Percentiles rank a stretch among this genome's conserved stretches.
These are phyloP conservation scores for Trichosporon coremiiforme DNA, from an alignment of 1,284 basidiomycete species.

Conservation along the genomic window DNA sequence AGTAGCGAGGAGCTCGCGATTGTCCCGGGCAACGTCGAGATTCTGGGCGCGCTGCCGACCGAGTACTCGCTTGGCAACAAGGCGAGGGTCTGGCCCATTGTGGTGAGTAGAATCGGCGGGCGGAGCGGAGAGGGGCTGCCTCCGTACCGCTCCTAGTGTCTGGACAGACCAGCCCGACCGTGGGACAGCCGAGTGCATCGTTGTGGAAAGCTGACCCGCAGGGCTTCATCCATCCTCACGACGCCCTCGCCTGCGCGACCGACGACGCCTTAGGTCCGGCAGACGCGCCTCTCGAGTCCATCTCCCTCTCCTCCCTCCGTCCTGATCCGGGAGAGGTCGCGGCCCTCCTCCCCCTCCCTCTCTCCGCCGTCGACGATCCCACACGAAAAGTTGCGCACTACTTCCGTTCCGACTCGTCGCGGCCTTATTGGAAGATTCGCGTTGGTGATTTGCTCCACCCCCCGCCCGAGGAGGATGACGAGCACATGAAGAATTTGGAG, in stretches of 20 bases:
- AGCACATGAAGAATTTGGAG: conserved; percentile 34
- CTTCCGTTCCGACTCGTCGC: conserved; percentile 42
- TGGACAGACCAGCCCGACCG: too few species aligned
- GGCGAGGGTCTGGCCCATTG: conserved; percentile 51
- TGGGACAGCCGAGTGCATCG: too few species aligned
- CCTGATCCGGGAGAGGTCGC: conserved; percentile 45
- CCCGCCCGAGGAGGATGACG: conserved; percentile 23
- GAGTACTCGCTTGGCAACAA: conserved; percentile 52
- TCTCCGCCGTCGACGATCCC: conserved; percentile 34
- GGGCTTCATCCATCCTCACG: conserved; percentile 39
- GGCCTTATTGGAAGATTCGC: conserved; percentile 47
- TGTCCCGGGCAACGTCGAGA: conserved; percentile 39
- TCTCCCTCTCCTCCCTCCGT: conserved; percentile 34
- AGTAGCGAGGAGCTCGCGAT: conserved; percentile 48
- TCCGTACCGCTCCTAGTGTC: too few species aligned
- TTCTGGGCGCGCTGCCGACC: conserved; percentile 45
- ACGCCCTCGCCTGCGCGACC: conserved; percentile 21
- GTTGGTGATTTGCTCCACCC: conserved; percentile 37
- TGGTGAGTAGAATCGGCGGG: conserved; percentile 45
- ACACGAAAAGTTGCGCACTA: conserved; percentile 37
- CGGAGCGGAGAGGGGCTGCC: too few species aligned
- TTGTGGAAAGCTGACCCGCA: conserved; percentile 27
- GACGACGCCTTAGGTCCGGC: conserved; percentile 19
- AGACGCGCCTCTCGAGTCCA: conserved; percentile 34
- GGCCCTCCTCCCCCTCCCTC: conserved; percentile 44